Evolutionary conservation across 202 grass and related monocot genomes (phyloP).

Genomic region (Eragrostis tef): DNA sequence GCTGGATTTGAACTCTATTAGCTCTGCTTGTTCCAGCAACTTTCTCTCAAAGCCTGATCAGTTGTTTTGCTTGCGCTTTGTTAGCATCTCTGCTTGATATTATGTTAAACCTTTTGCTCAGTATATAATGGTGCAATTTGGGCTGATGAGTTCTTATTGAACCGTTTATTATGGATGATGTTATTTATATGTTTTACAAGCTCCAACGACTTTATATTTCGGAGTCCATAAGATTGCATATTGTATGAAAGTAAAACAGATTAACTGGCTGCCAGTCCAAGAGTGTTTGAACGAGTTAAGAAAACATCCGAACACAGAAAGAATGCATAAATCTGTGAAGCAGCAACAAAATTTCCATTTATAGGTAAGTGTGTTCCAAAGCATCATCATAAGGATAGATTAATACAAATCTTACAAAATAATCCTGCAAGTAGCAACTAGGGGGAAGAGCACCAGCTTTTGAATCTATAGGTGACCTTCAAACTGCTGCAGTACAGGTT

Average conservation of each 20-base stretch:
- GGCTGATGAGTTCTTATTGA: neutral
- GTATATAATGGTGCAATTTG: neutral
- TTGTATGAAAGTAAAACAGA: neutral
- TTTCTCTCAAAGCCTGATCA: neutral
- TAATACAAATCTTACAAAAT: conserved; percentile 6
- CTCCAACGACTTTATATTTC: neutral
- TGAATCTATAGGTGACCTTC: neutral
- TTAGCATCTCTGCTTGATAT: neutral
- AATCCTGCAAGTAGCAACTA: neutral
- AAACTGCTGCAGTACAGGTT: neutral
- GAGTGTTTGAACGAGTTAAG: neutral
- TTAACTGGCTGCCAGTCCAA: neutral
- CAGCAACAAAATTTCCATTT: conserved; percentile 16
- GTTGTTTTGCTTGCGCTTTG: neutral
- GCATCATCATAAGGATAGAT: neutral
- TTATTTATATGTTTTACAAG: neutral
- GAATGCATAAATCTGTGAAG: conserved; percentile 7
- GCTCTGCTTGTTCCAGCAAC: neutral
- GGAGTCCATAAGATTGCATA: neutral
- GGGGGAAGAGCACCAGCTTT: neutral
- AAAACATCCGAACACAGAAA: neutral
- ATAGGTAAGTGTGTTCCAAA: neutral
- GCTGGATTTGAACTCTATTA: neutral
- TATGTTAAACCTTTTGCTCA: neutral
- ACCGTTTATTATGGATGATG: neutral